These are phyloP conservation scores for Musa balbisiana DNA, from an alignment of 202 grass and related monocot genomes.

Conservation along the genomic window DNA sequence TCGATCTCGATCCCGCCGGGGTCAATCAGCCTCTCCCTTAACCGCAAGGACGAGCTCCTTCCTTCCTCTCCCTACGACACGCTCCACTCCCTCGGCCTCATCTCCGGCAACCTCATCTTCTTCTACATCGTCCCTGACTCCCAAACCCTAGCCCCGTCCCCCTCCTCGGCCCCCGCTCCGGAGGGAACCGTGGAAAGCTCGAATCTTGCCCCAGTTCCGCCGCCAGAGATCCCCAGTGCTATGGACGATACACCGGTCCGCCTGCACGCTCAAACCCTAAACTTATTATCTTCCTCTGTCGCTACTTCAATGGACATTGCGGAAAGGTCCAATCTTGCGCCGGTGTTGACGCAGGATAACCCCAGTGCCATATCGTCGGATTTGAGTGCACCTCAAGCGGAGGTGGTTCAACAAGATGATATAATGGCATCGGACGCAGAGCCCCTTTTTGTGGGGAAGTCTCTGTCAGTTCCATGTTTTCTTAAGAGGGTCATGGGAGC, in stretches of 20 bases:
- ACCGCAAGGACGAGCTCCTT: conserved; percentile 66
- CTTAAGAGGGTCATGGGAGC: conserved; percentile 44
- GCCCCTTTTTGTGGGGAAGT: not conserved
- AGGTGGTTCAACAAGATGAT: not conserved
- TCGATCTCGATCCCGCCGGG: conserved; percentile 43
- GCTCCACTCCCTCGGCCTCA: conserved; percentile 54
- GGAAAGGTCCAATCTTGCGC: not conserved
- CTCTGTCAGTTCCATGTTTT: conserved; percentile 35
- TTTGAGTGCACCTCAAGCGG: not conserved
- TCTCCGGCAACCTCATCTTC: conserved; percentile 73
- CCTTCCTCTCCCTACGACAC: conserved; percentile 33
- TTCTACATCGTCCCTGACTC: conserved; percentile 39
- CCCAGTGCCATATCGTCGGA: not conserved
- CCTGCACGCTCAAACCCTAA: conserved; percentile 15
- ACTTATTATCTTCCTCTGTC: conserved; percentile 11
- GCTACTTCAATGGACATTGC: not conserved
- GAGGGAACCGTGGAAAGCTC: not conserved
- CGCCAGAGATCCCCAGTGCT: not conserved
- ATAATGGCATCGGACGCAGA: conserved; percentile 36
- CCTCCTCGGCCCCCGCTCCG: not conserved
- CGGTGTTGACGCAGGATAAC: not conserved
- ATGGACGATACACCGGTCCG: not conserved
- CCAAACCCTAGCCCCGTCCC: conserved; percentile 17
- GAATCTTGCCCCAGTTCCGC: not conserved
- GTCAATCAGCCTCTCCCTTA: conserved; percentile 73